These are phyloP conservation scores for Annona cherimola DNA, from an alignment of 164 flowering plant genomes.

Conservation along the genomic window DNA sequence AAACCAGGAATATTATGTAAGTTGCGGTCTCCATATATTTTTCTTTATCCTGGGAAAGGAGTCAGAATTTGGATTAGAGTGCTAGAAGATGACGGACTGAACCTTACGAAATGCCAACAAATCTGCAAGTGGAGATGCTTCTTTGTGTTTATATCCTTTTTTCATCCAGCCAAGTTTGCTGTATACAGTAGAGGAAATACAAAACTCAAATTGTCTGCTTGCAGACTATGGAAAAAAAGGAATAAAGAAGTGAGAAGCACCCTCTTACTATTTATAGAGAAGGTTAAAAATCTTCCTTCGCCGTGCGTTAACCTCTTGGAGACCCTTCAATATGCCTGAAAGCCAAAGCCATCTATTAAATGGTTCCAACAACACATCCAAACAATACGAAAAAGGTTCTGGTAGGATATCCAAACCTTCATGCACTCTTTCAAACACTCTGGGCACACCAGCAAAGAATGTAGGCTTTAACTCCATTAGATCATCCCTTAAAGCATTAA, in stretches of 20 bases:
- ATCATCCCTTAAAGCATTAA: constrained; percentile 73
- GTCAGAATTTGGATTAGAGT: not conserved
- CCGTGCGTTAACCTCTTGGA: constrained; percentile 62
- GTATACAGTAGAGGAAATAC: constrained; percentile 16
- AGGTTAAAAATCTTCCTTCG: constrained; percentile 56
- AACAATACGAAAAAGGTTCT: not conserved
- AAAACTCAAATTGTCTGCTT: not conserved
- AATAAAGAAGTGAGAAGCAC: not conserved
- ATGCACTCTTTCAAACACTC: constrained; percentile 81
- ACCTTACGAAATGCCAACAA: constrained; percentile 94
- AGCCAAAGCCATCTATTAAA: constrained; percentile 3
- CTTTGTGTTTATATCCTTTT: constrained; percentile 59
- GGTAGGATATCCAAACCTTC: constrained; percentile 51
- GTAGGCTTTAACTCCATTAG: constrained; percentile 89
- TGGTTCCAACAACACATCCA: not conserved
- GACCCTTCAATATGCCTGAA: constrained; percentile 57
- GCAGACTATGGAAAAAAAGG: not conserved
- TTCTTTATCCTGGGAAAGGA: not conserved
- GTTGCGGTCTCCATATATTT: not conserved
- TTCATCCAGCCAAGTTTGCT: constrained; percentile 91
- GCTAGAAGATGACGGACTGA: constrained; percentile 4
- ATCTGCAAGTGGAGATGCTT: constrained; percentile 86
- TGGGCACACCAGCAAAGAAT: constrained; percentile 85
- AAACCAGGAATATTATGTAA: not conserved
- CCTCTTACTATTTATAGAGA: constrained; percentile 68